These are phyloP conservation scores for Xerocomus potaroensis DNA, from an alignment of 768 basidiomycete species.

Conservation along the genomic window DNA sequence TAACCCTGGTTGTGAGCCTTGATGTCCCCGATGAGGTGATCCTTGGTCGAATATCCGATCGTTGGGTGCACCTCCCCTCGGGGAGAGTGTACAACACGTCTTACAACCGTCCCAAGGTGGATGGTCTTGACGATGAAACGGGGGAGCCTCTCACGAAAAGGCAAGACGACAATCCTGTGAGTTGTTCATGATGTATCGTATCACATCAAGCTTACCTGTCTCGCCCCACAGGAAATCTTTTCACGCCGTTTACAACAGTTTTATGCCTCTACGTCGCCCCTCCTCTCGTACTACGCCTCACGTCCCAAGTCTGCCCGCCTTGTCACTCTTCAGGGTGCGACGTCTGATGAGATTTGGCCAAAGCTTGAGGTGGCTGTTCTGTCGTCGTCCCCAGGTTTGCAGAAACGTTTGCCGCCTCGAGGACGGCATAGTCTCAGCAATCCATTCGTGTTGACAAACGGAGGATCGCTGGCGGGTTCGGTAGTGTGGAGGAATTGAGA, in stretches of 20 bases:
- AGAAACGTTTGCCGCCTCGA: conserved; percentile 45
- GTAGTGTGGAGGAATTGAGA: conserved; percentile 17
- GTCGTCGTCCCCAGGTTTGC: conserved; percentile 53
- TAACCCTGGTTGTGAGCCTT: conserved; percentile 81
- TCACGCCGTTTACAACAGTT: conserved; percentile 71
- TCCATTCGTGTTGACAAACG: conserved; percentile 38
- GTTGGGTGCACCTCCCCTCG: conserved; percentile 85
- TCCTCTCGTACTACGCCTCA: conserved; percentile 66
- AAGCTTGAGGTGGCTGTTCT: conserved; percentile 61
- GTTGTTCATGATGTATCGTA: conserved; percentile 24
- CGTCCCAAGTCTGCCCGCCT: conserved; percentile 40
- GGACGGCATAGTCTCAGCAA: conserved; percentile 53
- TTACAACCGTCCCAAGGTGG: conserved; percentile 78
- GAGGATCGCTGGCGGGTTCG: conserved; percentile 7
- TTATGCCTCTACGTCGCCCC: conserved; percentile 74
- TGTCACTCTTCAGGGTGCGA: conserved; percentile 61
- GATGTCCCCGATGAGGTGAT: conserved; percentile 88
- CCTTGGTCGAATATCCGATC: conserved; percentile 80
- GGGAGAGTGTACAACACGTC: conserved; percentile 88
- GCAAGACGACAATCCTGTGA: conserved; percentile 84
- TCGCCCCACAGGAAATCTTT: conserved; percentile 60
- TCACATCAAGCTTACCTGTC: conserved; percentile 4
- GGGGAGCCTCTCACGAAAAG: conserved; percentile 85
- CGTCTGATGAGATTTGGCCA: conserved; percentile 91
- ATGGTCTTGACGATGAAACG: conserved; percentile 80